Base-by-base conservation (phyloP, 2,329 filamentous ascomycete species). In the Drechslerella coelobrocha region DNA sequence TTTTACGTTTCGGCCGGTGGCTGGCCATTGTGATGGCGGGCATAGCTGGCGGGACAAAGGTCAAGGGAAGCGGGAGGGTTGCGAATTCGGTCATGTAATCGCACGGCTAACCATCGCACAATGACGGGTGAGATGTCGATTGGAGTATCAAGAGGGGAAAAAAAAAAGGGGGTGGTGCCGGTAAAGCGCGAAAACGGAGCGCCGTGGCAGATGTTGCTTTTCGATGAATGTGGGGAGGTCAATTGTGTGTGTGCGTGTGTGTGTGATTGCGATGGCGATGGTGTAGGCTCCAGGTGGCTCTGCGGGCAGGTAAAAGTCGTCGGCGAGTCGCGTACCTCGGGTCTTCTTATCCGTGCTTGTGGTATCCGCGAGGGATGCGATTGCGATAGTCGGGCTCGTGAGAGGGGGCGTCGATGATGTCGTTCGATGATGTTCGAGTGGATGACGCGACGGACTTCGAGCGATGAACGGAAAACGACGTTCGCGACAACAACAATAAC, bases 81-180 rank as follows among this genome's bases (percentile, higher is more conserved):
- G 66, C 66, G 66, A 71, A 71, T 63, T 71, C 66, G 39, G 66
- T 71, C 66, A 71, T 71, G 59, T 59, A 71, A 71, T 71, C 59
- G 53, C 59, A 45, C 47, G 43, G 34, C 39, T 59, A 34, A 62
- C 52, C 57, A 61, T 69, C 54, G 57, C 52, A 69, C 14, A 34
- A 29, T 54, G 54, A 21, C 45, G 39, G 41, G 17, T 52, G 51
- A n/a, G 34, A n/a, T 14, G 45, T 43, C 9, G 29, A n/a, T n/a
- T n/a, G n/a, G n/a, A n/a, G n/a, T n/a, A n/a, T n/a, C n/a, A n/a
- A n/a, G n/a, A n/a, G n/a, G n/a, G n/a, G n/a, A n/a, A n/a, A n/a
- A n/a, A n/a, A n/a, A n/a, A n/a, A n/a, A n/a, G n/a, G n/a, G n/a
- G n/a, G n/a, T n/a, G n/a, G n/a, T n/a, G n/a, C n/a, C n/a, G n/a